These are phyloP conservation scores for Lolium rigidum DNA, from an alignment of 176 grass and related monocot genomes.

Conservation along the genomic window DNA sequence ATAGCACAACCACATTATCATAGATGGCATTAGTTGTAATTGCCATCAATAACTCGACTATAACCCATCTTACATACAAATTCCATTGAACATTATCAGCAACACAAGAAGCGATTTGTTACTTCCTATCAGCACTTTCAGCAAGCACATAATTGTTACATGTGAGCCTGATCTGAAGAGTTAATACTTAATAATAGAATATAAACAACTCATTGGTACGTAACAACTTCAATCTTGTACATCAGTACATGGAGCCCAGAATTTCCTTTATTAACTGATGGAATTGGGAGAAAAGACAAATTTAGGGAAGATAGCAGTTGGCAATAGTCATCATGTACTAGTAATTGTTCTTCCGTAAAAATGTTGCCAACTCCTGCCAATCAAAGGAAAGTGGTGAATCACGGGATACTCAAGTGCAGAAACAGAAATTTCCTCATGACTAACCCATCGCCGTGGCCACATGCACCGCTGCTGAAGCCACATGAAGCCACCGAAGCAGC, in stretches of 20 bases:
- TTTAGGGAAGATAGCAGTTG: too few species aligned
- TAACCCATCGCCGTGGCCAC: too few species aligned
- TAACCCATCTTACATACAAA: slow-evolving; percentile 35
- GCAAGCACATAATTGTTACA: slow-evolving; percentile 71
- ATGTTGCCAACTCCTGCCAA: too few species aligned
- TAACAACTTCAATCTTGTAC: neutral
- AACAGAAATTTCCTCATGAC: too few species aligned
- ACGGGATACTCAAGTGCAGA: too few species aligned
- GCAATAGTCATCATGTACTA: too few species aligned
- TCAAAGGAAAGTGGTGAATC: too few species aligned
- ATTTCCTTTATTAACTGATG: slow-evolving; percentile 46
- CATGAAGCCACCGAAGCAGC: too few species aligned
- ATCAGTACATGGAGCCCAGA: neutral
- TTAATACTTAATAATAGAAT: slow-evolving; percentile 20
- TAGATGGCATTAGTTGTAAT: neutral
- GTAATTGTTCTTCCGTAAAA: too few species aligned
- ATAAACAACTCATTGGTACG: slow-evolving; percentile 24
- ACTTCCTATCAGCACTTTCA: slow-evolving; percentile 52
- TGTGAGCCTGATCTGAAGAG: slow-evolving; percentile 68
- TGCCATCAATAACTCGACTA: neutral
- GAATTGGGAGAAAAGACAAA: too few species aligned
- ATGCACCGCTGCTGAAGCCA: too few species aligned
- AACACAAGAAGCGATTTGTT: slow-evolving; percentile 65
- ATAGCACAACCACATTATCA: slow-evolving; percentile 30
- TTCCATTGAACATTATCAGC: slow-evolving; percentile 63